Evolutionary conservation across 2,329 filamentous ascomycete species (phyloP).

Genomic region (Talaromyces sp.): DNA sequence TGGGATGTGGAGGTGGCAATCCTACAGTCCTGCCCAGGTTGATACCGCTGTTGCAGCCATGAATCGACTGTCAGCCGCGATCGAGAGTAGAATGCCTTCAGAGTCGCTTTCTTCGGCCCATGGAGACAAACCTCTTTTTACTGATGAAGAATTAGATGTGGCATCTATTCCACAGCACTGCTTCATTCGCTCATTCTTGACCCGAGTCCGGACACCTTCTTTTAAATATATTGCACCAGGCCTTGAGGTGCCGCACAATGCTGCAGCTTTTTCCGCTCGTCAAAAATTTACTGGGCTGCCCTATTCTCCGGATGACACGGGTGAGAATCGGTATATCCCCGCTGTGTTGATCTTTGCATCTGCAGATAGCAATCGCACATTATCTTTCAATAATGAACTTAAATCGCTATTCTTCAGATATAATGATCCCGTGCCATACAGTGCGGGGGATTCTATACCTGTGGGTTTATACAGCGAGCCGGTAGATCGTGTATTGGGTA

Average conservation of each 20-base stretch:
- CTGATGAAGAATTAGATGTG: slow-evolving; percentile 1
- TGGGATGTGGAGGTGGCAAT: slow-evolving; percentile 9
- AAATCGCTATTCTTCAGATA: not conserved
- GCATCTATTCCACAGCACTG: slow-evolving; percentile 10
- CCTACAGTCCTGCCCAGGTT: slow-evolving; percentile 12
- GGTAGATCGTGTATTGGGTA: not conserved
- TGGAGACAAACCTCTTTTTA: not conserved
- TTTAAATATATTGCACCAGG: slow-evolving; percentile 13
- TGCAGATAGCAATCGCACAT: not conserved
- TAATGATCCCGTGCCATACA: not conserved
- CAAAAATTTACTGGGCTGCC: slow-evolving; percentile 4
- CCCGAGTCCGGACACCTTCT: not conserved
- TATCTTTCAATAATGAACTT: not conserved
- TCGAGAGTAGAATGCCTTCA: not conserved
- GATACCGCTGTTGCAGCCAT: slow-evolving; percentile 5
- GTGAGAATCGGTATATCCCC: not conserved
- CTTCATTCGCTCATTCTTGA: slow-evolving; percentile 13
- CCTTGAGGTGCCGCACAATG: slow-evolving; percentile 5
- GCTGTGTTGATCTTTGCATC: slow-evolving; percentile 1
- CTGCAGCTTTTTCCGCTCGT: not conserved
- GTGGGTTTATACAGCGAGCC: slow-evolving; percentile 12
- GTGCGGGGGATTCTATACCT: not conserved
- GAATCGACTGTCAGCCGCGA: slow-evolving; percentile 3
- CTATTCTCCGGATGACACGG: not conserved
- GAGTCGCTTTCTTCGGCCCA: not conserved